A percentile compares a stretch with the other conserved stretches of the same genome.
phyloP scores from a whole-genome alignment of 148 eudicot species.

The Rhododendron simsii region DNA sequence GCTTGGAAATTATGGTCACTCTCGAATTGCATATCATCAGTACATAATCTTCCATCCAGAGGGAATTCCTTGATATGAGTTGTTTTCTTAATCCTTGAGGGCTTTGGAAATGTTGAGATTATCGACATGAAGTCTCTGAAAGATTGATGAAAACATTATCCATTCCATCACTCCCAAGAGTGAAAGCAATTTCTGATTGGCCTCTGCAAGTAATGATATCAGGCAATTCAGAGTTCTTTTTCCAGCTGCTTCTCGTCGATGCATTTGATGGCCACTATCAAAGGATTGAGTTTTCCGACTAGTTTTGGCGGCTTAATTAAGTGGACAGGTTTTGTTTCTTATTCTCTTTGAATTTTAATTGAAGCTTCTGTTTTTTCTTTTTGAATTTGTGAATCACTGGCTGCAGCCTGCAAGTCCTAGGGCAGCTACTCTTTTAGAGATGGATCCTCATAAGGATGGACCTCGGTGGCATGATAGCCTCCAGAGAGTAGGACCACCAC shows the following conservation, averaged over 20 bases:
- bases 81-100: background rate
- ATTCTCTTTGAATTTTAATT: background rate
- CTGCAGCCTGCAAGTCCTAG: background rate
- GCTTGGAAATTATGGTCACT: background rate
- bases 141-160: background rate
- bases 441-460: background rate
- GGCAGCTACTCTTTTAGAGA: background rate
- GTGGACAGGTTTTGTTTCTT: background rate
- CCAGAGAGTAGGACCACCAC: background rate
- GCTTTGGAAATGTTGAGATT: background rate
- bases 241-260: background rate
- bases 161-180: background rate
- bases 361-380: background rate
- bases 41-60: background rate
- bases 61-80: background rate
- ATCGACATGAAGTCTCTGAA: background rate
- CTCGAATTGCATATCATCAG: background rate
- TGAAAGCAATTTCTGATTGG: background rate
- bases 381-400: background rate
- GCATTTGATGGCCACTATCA: background rate
- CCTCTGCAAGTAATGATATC: background rate
- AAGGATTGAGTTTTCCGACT: background rate
- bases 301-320: background rate
- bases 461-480: background rate
- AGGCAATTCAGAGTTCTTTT: background rate